phyloP scores from a whole-genome alignment of 495 filamentous ascomycete genomes.

The Stereocaulon alpinum region DNA sequence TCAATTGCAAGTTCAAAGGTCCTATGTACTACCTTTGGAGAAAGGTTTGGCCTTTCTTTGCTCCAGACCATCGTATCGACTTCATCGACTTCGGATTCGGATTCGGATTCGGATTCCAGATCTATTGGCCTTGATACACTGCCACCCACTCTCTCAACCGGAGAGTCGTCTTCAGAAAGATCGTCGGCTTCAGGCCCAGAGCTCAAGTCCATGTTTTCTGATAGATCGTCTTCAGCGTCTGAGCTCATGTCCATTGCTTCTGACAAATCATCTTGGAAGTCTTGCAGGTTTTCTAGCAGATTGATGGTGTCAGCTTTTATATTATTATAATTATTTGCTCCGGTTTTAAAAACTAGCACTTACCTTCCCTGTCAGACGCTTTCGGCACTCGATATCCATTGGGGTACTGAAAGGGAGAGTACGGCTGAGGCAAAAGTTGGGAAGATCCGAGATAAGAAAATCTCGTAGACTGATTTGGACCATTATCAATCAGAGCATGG shows the following conservation, averaged over 20 bases:
- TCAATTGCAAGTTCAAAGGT: constrained; percentile 6
- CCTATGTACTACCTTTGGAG: neutral
- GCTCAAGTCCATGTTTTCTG: constrained; percentile 19
- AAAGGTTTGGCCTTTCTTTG: neutral
- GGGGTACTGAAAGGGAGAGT: constrained; percentile 1
- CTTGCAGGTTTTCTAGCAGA: neutral
- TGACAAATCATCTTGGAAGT: constrained; percentile 4
- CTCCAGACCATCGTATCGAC: neutral
- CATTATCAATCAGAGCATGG: constrained; percentile 1
- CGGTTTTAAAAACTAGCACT: neutral
- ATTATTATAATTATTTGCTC: neutral
- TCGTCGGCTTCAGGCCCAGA: constrained; percentile 16
- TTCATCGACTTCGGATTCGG: constrained; percentile 5
- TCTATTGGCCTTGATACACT: constrained; percentile 6
- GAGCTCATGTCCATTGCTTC: constrained; percentile 15
- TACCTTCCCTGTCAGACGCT: constrained; percentile 6
- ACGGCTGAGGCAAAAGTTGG: neutral
- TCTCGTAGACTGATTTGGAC: neutral
- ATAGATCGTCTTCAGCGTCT: constrained; percentile 12
- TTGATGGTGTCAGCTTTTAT: neutral
- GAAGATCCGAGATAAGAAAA: neutral
- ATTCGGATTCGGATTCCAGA: constrained; percentile 2
- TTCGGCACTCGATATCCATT: constrained; percentile 3
- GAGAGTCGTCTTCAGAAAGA: constrained; percentile 1
- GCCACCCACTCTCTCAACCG: neutral